Base-by-base conservation (phyloP, 352 stramenopile genomes). In the Pythium brassicae region DNA sequence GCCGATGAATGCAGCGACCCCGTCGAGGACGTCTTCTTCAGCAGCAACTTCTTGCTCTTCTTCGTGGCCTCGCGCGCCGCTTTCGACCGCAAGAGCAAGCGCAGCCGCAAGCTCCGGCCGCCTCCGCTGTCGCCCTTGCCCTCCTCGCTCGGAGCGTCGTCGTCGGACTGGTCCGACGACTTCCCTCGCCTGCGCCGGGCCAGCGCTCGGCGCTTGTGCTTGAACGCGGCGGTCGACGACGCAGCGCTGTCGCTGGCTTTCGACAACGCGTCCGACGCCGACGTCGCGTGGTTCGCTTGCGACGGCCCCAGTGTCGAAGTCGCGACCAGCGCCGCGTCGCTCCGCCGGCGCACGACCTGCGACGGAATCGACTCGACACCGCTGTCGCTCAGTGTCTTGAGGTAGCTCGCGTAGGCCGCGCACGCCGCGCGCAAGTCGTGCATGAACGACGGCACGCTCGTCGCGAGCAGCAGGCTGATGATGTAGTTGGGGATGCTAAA, bases 401-500 rank as follows among this genome's bases (percentile, higher is more conserved):
- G 68, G 52, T 80, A 87, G 9, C 63, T 62, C 0, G 66, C 63
- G 48, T 91, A 92, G 10, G 74, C 76, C 19, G 68, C 59, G 43
- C 83, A 93, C 10, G 80, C 78, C 25, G 67, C 69, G 3, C 72
- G 76, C 23, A 93, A 42, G 15, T 84, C 66, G 23, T 64, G 40
- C 65, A 93, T 73, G 63, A 89, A 90, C 35, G 72, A 66, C 8
- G 80, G 72, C 48, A 91, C 63, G 51, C 72, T 72, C 10, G 66
- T 72, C 20, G 66, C 66, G 23, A 93, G 44, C 17, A 89, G 59
- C 53, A 78, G 65, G 51, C 76, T 88, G 34, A 93, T 59, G 42
- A 76, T 59, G 39, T 86, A 89, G 44, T 87, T 87, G 0, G 83
- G 83, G 39, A 90, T 80, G 48, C 72, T 82, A 50, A 89, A 89